A percentile compares a stretch with the other conserved stretches of the same genome.
phyloP scores from a whole-genome alignment of 495 filamentous ascomycete species.

The Letharia columbiana region DNA sequence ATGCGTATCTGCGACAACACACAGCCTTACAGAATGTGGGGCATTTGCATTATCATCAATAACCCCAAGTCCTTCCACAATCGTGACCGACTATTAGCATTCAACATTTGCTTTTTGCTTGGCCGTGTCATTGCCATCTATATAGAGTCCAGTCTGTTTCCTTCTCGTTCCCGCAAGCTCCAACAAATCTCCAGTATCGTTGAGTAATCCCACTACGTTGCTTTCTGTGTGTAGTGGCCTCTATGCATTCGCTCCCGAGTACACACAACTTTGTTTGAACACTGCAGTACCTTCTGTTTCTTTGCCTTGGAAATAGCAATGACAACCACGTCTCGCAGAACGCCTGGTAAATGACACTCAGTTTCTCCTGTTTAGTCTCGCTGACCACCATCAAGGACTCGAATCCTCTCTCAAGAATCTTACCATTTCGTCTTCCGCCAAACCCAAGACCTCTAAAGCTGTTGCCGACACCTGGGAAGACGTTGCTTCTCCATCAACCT shows the following conservation, averaged over 20 bases:
- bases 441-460: constrained; percentile 32
- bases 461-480: constrained; percentile 86
- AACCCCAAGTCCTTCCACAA: neutral
- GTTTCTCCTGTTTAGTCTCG: neutral
- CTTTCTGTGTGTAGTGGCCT: neutral
- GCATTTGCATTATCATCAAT: neutral
- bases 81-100: neutral
- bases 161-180: neutral
- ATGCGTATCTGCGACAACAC: neutral
- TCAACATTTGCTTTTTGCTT: neutral
- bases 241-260: neutral
- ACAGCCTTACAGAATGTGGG: constrained; percentile 2
- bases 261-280: neutral
- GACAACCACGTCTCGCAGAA: constrained; percentile 4
- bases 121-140: neutral
- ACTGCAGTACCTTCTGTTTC: neutral
- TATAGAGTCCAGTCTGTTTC: neutral
- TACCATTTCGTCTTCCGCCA: constrained; percentile 32
- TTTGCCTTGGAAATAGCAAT: constrained; percentile 3
- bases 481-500: constrained; percentile 41
- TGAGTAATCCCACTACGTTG: neutral
- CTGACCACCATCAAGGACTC: constrained; percentile 28
- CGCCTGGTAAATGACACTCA: neutral
- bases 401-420: constrained; percentile 41
- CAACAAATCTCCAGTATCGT: neutral